phyloP scores from a whole-genome alignment of 148 eudicot species.

The Rhododendron kiyosumense region DNA sequence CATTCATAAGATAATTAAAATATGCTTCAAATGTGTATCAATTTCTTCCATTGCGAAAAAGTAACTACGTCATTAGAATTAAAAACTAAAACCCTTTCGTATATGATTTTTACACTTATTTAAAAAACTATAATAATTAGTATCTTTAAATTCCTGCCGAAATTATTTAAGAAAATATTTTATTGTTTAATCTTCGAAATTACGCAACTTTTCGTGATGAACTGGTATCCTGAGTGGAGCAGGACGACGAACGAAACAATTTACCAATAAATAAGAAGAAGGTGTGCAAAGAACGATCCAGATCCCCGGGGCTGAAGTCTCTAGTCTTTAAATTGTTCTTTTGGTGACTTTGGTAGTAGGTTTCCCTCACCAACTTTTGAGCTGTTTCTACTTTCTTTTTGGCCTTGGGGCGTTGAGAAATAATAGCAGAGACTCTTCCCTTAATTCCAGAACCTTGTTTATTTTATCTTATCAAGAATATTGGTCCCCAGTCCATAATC shows the following conservation, averaged over 20 bases:
- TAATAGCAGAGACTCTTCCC: not conserved
- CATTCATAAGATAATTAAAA: too few relatives aligned
- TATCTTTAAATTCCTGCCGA: not conserved
- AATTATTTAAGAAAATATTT: too few relatives aligned
- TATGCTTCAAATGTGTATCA: not conserved
- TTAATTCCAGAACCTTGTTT: not conserved
- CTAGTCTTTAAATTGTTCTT: not conserved
- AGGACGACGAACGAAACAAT: not conserved
- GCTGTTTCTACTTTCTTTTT: not conserved
- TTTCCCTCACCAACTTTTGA: not conserved
- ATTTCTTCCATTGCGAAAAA: not conserved
- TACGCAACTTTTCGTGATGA: not conserved
- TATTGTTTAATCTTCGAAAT: too few relatives aligned
- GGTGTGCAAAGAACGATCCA: not conserved
- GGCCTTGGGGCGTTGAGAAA: not conserved
- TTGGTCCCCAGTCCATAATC: not conserved
- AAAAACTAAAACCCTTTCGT: not conserved
- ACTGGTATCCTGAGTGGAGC: not conserved
- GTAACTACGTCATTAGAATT: not conserved
- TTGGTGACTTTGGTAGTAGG: not conserved
- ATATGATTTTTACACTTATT: too few relatives aligned
- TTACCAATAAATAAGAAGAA: not conserved
- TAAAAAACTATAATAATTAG: not conserved
- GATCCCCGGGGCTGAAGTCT: not conserved
- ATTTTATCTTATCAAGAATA: not conserved